Evolutionary conservation across 768 basidiomycete genomes (phyloP).

Genomic region (Rhodotorula toruloides): DNA sequence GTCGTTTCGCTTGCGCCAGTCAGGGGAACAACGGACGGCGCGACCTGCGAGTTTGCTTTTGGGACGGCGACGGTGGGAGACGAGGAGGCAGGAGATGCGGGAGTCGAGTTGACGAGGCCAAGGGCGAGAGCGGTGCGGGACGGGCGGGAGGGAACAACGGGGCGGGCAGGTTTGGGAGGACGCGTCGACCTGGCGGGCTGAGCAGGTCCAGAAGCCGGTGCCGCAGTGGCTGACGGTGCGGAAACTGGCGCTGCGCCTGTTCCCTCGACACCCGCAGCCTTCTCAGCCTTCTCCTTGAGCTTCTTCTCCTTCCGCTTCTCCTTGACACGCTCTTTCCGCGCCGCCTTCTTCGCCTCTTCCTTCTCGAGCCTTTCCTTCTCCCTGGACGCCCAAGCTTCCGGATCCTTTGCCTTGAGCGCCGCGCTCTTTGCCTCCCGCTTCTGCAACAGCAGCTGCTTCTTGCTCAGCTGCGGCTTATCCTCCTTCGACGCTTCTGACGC

Average conservation of each 20-base stretch:
- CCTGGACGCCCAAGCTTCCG: constrained; percentile 19
- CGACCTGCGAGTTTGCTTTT: no score
- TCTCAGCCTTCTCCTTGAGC: neutral
- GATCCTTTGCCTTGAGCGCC: constrained; percentile 26
- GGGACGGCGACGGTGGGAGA: neutral
- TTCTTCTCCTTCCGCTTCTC: constrained; percentile 13
- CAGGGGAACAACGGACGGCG: neutral
- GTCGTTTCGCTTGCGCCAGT: neutral
- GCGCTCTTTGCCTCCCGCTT: constrained; percentile 21
- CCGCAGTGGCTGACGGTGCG: neutral
- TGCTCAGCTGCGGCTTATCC: neutral
- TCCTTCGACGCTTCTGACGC: neutral
- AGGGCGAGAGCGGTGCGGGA: constrained; percentile 14
- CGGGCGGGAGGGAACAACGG: constrained; percentile 12
- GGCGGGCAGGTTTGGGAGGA: neutral
- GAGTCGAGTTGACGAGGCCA: constrained; percentile 11
- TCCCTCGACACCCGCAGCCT: neutral
- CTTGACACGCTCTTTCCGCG: constrained; percentile 13
- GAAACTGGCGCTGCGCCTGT: neutral
- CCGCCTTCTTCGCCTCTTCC: constrained; percentile 6
- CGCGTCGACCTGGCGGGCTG: neutral
- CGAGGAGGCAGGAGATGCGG: neutral
- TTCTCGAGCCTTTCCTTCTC: constrained; percentile 19
- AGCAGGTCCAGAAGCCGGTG: neutral
- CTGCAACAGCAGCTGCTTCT: constrained; percentile 12